Evolutionary conservation across 129 eudicot genomes (phyloP), one percentile per base, ranked within the genome.

Genomic region (Artemisia argyi): DNA sequence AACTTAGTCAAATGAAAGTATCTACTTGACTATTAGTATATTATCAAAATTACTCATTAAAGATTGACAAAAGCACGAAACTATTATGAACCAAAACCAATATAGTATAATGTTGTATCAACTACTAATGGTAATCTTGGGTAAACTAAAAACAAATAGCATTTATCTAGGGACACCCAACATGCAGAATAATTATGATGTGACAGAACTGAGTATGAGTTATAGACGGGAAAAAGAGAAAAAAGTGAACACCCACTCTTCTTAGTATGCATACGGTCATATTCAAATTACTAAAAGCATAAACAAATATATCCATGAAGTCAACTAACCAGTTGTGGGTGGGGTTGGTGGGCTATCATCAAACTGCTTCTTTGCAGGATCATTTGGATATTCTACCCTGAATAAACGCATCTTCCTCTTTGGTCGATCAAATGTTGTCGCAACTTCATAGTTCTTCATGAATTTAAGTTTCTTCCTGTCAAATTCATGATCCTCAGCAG

Each of bases 291-390:
- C 20, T 3, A 18, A 58, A 48, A 68, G 16, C 56, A 60, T 7
- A 16, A 77, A 13, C 73, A 54, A 51, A 48, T 74, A 49, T 66
- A 70, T 22, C 46, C 47, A n/a, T 17, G 42, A 51, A 69, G 48
- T 28, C 48, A 74, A 86, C 97, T 80, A 66, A 92, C 97, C 96
- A 58, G 61, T 73, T 57, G 74, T 32, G 63, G 85, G 44, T 32
- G 42, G 42, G 42, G 42, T 35, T 5, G 44, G 77, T 16, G 20
- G 61, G 54, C 55, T 66, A 77, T 92, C 93, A 72, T 86, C 96
- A 69, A 88, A 55, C 58, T 91, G 86, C 88, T 92, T 92, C 71
- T 83, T 89, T 50, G 94, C 83, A 44, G 76, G 20, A 72, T 92
- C 97, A 70, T 84, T n/a, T n/a, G n/a, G n/a, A n/a, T 71, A 77